Conservation (phyloP, 257 asterid genomes). For the Scutellaria minor region DNA sequence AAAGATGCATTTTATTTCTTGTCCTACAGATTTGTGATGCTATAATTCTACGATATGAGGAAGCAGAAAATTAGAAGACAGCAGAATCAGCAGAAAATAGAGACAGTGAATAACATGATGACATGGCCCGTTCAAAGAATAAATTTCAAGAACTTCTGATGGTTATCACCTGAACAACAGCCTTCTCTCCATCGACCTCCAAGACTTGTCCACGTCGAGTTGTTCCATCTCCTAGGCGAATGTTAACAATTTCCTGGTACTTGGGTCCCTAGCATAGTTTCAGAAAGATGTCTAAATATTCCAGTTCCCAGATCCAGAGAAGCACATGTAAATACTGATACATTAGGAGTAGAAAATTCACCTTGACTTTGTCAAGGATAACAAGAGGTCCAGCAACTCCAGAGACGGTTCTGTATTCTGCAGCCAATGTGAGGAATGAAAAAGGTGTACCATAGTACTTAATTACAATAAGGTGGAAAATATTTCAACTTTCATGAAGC, state of each 20-base stretch:
- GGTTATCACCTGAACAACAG: conserved; percentile 89
- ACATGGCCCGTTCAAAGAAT: not conserved
- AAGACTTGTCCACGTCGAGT: conserved; percentile 96
- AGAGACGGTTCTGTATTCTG: conserved; percentile 98
- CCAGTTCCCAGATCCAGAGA: conserved; percentile 22
- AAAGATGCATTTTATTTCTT: not conserved
- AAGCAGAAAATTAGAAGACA: conserved; percentile 2
- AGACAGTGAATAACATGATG: not conserved
- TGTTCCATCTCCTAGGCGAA: conserved; percentile 96
- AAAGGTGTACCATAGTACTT: not conserved
- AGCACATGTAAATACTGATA: conserved; percentile 25
- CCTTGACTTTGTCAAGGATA: conserved; percentile 99
- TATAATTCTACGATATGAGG: conserved; percentile 9
- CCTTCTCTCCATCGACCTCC: conserved; percentile 98
- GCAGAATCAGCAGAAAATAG: not conserved
- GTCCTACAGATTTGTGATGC: conserved; percentile 4
- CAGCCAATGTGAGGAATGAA: conserved; percentile 26
- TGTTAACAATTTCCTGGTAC: conserved; percentile 94
- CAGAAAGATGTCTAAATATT: conserved; percentile 24
- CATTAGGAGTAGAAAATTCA: conserved; percentile 33
- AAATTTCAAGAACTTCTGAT: conserved; percentile 4
- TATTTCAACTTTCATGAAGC: not conserved
- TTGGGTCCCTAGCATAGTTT: conserved; percentile 86
- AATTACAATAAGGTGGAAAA: not conserved
- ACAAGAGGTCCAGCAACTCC: conserved; percentile 99